Percentiles rank a stretch among this genome's conserved stretches.
Evolutionary conservation across 2,329 filamentous ascomycete species (phyloP).

Genomic region (Bipolaris sorokiniana): DNA sequence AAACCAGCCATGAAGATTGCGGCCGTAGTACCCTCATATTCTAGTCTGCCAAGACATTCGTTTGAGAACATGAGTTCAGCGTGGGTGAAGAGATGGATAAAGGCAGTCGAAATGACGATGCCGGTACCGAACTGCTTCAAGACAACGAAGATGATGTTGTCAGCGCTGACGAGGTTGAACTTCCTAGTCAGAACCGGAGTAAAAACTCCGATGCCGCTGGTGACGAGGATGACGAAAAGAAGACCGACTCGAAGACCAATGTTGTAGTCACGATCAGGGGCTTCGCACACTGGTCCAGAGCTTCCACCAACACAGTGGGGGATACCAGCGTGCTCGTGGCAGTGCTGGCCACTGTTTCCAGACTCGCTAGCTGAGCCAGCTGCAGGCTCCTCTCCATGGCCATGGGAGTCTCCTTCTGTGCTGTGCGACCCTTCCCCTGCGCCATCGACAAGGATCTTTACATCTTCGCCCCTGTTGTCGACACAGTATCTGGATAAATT

Average conservation of each 20-base stretch:
- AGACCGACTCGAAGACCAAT: slow-evolving; percentile 72
- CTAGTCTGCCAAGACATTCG: slow-evolving; percentile 68
- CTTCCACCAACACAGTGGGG: slow-evolving; percentile 66
- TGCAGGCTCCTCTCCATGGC: slow-evolving; percentile 22
- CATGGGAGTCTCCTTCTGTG: slow-evolving; percentile 8
- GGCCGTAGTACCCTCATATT: slow-evolving; percentile 72
- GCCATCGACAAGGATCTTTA: slow-evolving; percentile 58
- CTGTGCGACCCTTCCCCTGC: slow-evolving; percentile 32
- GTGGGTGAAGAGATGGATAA: slow-evolving; percentile 75
- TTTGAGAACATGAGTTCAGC: slow-evolving; percentile 75
- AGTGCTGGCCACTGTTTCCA: slow-evolving; percentile 43
- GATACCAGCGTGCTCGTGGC: slow-evolving; percentile 77
- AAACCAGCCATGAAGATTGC: slow-evolving; percentile 76
- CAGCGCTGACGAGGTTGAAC: slow-evolving; percentile 60
- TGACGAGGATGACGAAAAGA: slow-evolving; percentile 72
- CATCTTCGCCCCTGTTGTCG: slow-evolving; percentile 64
- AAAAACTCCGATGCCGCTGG: slow-evolving; percentile 73
- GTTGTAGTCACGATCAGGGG: slow-evolving; percentile 65
- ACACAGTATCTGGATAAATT: slow-evolving; percentile 63
- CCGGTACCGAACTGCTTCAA: slow-evolving; percentile 77
- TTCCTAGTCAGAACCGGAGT: slow-evolving; percentile 68
- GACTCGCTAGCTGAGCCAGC: slow-evolving; percentile 5
- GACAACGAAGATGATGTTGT: slow-evolving; percentile 62
- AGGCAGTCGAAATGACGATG: slow-evolving; percentile 73
- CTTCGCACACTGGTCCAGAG: slow-evolving; percentile 57